Conservation (phyloP, 2,329 filamentous ascomycete genomes). For the Sclerotinia borealis region DNA sequence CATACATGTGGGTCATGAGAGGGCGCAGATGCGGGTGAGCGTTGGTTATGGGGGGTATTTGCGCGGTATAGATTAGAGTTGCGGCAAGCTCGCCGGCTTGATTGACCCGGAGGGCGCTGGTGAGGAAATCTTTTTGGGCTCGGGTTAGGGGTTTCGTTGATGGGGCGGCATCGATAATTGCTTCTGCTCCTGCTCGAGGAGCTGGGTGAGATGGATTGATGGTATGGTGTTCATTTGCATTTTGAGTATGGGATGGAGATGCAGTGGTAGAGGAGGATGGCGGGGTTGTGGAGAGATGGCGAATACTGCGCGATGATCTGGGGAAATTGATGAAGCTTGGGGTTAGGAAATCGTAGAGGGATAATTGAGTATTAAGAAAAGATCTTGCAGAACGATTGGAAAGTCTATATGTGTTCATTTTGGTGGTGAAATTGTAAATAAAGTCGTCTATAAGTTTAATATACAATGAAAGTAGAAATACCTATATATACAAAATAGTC, state of each 20-base stretch:
- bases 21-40: conserved; percentile 82
- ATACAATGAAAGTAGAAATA: not conserved
- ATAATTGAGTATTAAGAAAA: conserved; percentile 14
- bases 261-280: not conserved
- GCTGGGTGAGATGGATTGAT: not conserved
- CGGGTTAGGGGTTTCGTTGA: conserved; percentile 49
- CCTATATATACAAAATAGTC: not conserved
- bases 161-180: not conserved
- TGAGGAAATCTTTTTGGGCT: conserved; percentile 68
- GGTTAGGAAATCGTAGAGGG: conserved; percentile 36
- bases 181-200: not conserved
- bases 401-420: conserved; percentile 4
- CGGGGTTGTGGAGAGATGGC: conserved; percentile 22
- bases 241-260: not conserved
- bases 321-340: conserved; percentile 31
- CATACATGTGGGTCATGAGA: conserved; percentile 96
- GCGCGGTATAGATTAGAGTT: conserved; percentile 85
- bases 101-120: conserved; percentile 84
- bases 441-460: not conserved
- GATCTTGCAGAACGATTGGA: conserved; percentile 14
- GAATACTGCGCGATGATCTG: conserved; percentile 17
- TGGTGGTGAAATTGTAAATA: not conserved
- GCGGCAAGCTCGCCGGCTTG: conserved; percentile 97
- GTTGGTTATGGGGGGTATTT: conserved; percentile 73
- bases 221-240: not conserved